phyloP scores from a whole-genome alignment of 2,329 filamentous ascomycete genomes.

The Claviceps fusiformis region DNA sequence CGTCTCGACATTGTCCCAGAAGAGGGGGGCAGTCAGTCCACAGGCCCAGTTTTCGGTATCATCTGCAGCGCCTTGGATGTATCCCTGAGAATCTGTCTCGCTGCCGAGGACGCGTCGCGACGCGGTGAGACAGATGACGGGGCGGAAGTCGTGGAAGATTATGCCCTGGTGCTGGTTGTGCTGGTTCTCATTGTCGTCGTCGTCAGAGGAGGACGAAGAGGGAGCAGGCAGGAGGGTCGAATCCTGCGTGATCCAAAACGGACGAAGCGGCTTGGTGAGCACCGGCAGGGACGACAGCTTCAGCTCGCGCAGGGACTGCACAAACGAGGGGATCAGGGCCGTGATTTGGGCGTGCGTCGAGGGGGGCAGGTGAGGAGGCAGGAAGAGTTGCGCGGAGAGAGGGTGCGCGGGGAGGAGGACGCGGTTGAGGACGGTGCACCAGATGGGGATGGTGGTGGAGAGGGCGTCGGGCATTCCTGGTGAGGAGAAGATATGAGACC shows the following conservation, averaged over 20 bases:
- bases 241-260: slow-evolving; percentile 68
- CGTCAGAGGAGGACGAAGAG: slow-evolving; percentile 5
- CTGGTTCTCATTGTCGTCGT: not conserved
- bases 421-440: slow-evolving; percentile 77
- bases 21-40: slow-evolving; percentile 63
- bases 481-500: too few relatives aligned
- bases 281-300: slow-evolving; percentile 40
- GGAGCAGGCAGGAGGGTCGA: slow-evolving; percentile 27
- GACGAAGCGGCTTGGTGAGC: slow-evolving; percentile 58
- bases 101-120: slow-evolving; percentile 57
- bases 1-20: slow-evolving; percentile 56
- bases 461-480: slow-evolving; percentile 83
- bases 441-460: slow-evolving; percentile 86
- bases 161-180: not conserved
- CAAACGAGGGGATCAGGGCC: slow-evolving; percentile 41
- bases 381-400: slow-evolving; percentile 42
- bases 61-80: slow-evolving; percentile 90
- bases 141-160: slow-evolving; percentile 47
- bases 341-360: slow-evolving; percentile 66
- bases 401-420: slow-evolving; percentile 53
- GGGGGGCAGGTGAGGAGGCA: slow-evolving; percentile 59
- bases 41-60: slow-evolving; percentile 88
- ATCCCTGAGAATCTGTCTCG: slow-evolving; percentile 49
- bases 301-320: slow-evolving; percentile 38
- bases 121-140: slow-evolving; percentile 74